Base-by-base conservation (phyloP, 805 yeast genomes). In the Wickerhamomyces silvicola region DNA sequence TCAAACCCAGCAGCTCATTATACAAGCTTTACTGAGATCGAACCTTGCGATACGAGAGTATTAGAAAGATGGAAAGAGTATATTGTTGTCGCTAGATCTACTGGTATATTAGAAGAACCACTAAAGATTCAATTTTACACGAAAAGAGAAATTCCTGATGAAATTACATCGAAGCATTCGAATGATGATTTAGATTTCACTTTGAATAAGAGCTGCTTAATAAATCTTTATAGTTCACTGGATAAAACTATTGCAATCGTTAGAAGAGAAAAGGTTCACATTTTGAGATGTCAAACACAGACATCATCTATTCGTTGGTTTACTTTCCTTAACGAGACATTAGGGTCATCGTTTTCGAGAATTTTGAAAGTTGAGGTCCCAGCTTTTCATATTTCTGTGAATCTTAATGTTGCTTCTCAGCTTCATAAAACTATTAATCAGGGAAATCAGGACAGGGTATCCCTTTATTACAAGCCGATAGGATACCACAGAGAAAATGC, bases 51-150 rank as follows among this genome's bases (percentile, higher is more conserved):
- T 24, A 64, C 83, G 1, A 57, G 80, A 32, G 67, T 82, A 1
- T 39, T 66, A 8, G 88, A 83, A 36, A 59, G 86, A 29, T 86
- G 96, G 92, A 74, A 69, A 38, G 96, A 88, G 50, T 84, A 77
- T 49, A 60, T 75, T 18, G 80, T 82, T 3, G 85, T 82, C 2
- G 78, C 81, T 1, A 61, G 90, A 37, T 68, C 72, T n/a, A 75
- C 83, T 0, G 77, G 73, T 11, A 57, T 65, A 36, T 29, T 48
- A 1, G 62, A 59, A 3, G 56, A 60, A 8, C 88, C 94, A 0
- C 48, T 85, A 1, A 52, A 64, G 4, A 38, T 86, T 2, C 87
- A 86, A 46, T 72, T 87, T 38, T 80, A 75, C 55, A 69, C 67
- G 10, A 54, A 59, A 3, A 55, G 71, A 24, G 57, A 58, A 30